Base-by-base conservation (phyloP, 306 rosid species). In the Rubus idaeus region DNA sequence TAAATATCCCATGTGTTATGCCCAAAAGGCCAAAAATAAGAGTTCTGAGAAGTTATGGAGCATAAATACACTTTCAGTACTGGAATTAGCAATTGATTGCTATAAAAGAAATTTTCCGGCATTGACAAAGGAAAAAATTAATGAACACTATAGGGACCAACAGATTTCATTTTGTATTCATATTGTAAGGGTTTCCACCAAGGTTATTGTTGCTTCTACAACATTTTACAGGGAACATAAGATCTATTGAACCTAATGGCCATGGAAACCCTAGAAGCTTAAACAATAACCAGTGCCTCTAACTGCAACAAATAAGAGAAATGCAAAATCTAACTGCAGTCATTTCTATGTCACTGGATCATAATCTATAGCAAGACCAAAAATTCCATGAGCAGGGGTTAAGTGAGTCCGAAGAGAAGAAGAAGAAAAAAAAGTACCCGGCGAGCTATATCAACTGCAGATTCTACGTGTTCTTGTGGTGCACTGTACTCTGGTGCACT, bases 401-500 rank as follows among this genome's bases (percentile, higher is more conserved):
- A 66, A 41, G 56, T 35, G 41, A 82, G 45, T 20, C 63, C 70
- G 67, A 30, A 8, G 52, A 21, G 26, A 60, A 68, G n/a, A n/a
- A n/a, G n/a, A n/a, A n/a, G n/a, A 46, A 13, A 20, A 58, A n/a
- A 72, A 0, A 10, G 49, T 90, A 96, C 99, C 97, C 99, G 96
- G 49, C 98, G 97, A 1, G 94, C 94, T 60, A 92, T 96, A 78
- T 90, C 93, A 53, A 70, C 97, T 69, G 83, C 99, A 70, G 82
- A 77, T 87, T 92, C 97, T 56, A 88, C 20, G 10, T 87, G 99
- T 44, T 96, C 98, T 76, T 89, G 96, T 5, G 90, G 92, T 16
- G 91, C 90, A 80, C 23, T 41, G 73, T 41, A 65, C 2, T 62
- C 44, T 10, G 30, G 90, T 13, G 88, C 90, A 78, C 17, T 46